A percentile compares a stretch with the other conserved stretches of the same genome.
Conservation (phyloP, 257 asterid species). For the Pogostemon cablin region DNA sequence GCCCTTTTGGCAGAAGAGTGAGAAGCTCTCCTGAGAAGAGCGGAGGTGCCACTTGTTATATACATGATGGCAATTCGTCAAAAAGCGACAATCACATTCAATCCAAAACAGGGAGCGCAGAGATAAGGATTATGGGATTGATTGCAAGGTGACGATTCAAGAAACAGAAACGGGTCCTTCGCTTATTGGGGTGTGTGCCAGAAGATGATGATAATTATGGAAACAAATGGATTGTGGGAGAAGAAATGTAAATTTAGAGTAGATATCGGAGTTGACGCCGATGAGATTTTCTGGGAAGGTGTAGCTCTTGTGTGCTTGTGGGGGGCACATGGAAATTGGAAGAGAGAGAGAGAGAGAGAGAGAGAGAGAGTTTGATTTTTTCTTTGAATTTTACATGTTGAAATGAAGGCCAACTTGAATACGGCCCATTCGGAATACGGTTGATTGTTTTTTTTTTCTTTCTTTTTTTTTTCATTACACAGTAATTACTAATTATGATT, state of each 20-base stretch:
- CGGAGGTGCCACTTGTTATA: slow-evolving; percentile 58
- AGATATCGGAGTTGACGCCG: slow-evolving; percentile 26
- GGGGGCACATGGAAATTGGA: slow-evolving; percentile 43
- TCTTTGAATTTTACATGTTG: not conserved
- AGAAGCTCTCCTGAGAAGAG: slow-evolving; percentile 61
- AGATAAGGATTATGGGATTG: slow-evolving; percentile 42
- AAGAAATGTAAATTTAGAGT: slow-evolving; percentile 20
- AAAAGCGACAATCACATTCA: slow-evolving; percentile 41
- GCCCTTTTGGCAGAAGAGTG: slow-evolving; percentile 45
- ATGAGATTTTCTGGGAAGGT: slow-evolving; percentile 31
- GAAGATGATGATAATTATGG: slow-evolving; percentile 24
- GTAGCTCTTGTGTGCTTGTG: slow-evolving; percentile 44
- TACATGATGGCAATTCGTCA: slow-evolving; percentile 45
- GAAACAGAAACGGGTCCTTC: slow-evolving; percentile 2
- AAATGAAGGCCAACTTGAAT: slow-evolving; percentile 28
- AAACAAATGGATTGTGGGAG: not conserved
- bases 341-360: not conserved
- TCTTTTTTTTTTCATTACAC: not conserved
- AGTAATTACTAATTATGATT: not conserved
- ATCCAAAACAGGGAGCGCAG: slow-evolving; percentile 21
- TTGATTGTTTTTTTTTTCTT: not conserved
- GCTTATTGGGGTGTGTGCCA: slow-evolving; percentile 50
- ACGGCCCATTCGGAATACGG: slow-evolving; percentile 33
- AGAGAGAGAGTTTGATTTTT: slow-evolving; percentile 20
- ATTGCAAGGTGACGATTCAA: slow-evolving; percentile 28